Evolutionary conservation across 257 asterid genomes (phyloP), one percentile per base, ranked within the genome.

Genomic region (Penstemon eatonii): DNA sequence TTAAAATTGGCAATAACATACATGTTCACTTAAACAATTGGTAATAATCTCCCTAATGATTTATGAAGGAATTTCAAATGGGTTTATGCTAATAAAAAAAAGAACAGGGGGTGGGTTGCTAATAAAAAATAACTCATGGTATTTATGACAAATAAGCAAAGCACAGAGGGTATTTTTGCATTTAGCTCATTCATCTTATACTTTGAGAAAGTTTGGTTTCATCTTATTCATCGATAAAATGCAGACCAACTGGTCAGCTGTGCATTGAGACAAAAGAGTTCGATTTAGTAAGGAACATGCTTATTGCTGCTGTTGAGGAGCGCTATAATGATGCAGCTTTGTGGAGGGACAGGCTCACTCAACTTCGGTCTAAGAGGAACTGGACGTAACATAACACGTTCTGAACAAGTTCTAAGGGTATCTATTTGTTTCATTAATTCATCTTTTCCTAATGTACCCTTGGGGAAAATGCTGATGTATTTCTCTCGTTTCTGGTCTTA

Each of bases 331-430:
- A 85, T 72, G 90, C 90, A 93, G 98, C 98, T 70, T 75, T 67
- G 53, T 93, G 91, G 95, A 84, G 98, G 83, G 98, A 91, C 83
- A 84, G 79, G 79, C 91, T 91, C 53, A 89, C 88, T 70, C 91
- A 89, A 71, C 88, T 89, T 46, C 91, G 98, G 39, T 80, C 98
- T 1, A 87, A 87, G 78, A 86, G 86, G 73, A 91, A 91, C 78
- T 89, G 95, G 98, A 74, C 87, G 66, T 91, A 77, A 74, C 87
- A 63, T 91, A 77, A 69, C 45, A 44, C 69, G 72, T 46, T 38
- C 58, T 11, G 3, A 5, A 25, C 33, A 2, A 25, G 33, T 25
- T 25, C 33, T 25, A 25, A 25, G 33, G 33, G 33, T 25, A 25
- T 25, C 33, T 25, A 25, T 25, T 49, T 9, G 15, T 15, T 0